Conservation (phyloP, 2,329 filamentous ascomycete species). For the Mycosphaerella arachidis region DNA sequence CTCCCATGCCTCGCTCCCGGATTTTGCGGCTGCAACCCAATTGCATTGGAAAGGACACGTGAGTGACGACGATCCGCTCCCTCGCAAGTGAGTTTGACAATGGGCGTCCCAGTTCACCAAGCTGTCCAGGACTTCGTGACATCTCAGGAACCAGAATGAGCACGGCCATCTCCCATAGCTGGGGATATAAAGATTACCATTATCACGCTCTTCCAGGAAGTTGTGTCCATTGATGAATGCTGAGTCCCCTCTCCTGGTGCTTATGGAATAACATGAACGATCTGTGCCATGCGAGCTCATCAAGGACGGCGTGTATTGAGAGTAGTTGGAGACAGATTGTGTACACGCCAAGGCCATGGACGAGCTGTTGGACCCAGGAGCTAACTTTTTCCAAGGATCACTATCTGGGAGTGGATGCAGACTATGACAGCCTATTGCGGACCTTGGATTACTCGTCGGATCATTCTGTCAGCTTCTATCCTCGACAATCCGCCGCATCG, state of each 20-base stretch:
- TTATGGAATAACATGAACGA: constrained; percentile 1
- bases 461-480: not conserved
- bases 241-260: not conserved
- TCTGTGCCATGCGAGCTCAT: not conserved
- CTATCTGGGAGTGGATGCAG: not conserved
- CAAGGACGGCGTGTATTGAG: constrained; percentile 8
- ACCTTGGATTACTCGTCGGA: not conserved
- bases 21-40: constrained; percentile 1
- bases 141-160: constrained; percentile 20
- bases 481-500: not conserved
- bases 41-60: constrained; percentile 18
- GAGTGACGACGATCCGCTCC: constrained; percentile 8
- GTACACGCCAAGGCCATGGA: not conserved
- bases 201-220: constrained; percentile 3
- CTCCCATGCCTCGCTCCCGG: constrained; percentile 17
- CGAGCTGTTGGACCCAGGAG: not conserved
- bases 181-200: not conserved
- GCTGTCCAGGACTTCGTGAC: constrained; percentile 6
- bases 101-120: constrained; percentile 16
- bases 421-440: not conserved
- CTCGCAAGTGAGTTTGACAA: constrained; percentile 13
- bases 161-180: constrained; percentile 9
- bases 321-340: not conserved
- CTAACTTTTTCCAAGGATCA: not conserved
- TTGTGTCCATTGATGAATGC: not conserved